phyloP scores from a whole-genome alignment of 768 basidiomycete genomes.

The Antrodiella citrinella region DNA sequence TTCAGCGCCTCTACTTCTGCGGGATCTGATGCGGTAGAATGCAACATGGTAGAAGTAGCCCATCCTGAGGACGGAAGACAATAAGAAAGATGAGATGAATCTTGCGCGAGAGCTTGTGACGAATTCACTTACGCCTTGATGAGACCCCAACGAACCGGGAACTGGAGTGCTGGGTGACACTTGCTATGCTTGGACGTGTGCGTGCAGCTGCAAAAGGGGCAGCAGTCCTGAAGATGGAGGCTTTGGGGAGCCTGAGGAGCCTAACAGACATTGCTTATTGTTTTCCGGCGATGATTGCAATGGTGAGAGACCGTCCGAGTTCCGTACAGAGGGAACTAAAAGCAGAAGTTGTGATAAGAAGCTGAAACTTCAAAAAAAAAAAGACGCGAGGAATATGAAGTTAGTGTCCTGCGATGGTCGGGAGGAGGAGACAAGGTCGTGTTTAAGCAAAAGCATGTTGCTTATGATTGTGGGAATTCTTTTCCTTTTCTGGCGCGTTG shows the following conservation, averaged over 20 bases:
- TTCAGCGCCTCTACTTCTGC: slow-evolving; percentile 72
- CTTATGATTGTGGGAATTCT: neutral
- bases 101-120: neutral
- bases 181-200: neutral
- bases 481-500: neutral
- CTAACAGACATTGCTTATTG: neutral
- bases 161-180: neutral
- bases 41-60: slow-evolving; percentile 73
- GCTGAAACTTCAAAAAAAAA: no score
- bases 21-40: slow-evolving; percentile 78
- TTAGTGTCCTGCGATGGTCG: no score
- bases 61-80: slow-evolving; percentile 41
- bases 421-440: no score
- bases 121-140: slow-evolving; percentile 8
- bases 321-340: neutral
- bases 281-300: neutral
- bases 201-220: neutral
- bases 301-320: neutral
- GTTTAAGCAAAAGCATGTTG: neutral
- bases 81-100: slow-evolving; percentile 12
- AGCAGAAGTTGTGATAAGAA: neutral
- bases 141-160: neutral
- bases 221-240: neutral
- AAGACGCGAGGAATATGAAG: no score
- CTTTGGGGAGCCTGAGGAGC: neutral